Percentiles rank a stretch among this genome's conserved stretches.
Evolutionary conservation across 129 eudicot genomes (phyloP).

Genomic region (Chrysanthemum seticuspe): DNA sequence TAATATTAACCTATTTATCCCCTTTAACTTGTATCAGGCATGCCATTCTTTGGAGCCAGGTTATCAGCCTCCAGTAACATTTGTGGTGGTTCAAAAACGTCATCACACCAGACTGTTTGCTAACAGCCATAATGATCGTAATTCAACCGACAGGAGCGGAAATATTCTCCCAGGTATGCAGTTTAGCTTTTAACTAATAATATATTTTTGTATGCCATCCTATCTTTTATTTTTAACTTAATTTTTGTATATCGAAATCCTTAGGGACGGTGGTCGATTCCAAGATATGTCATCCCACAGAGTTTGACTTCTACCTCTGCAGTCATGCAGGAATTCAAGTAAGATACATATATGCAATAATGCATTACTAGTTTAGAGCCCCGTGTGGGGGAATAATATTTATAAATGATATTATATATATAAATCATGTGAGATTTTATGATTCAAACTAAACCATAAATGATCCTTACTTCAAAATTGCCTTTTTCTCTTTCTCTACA

Average conservation of each 20-base stretch:
- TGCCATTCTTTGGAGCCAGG: constrained; percentile 76
- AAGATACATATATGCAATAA: not conserved
- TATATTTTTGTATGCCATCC: not conserved
- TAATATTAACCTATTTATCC: not conserved
- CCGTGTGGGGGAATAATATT: too few species aligned
- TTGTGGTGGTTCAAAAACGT: constrained; percentile 94
- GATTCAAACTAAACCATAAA: too few species aligned
- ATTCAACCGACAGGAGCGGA: constrained; percentile 78
- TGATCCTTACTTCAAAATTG: too few species aligned
- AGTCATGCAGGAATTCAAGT: constrained; percentile 99
- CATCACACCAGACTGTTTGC: constrained; percentile 91
- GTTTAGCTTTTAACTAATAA: not conserved
- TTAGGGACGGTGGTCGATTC: constrained; percentile 92
- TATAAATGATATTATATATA: too few species aligned
- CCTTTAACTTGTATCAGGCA: constrained; percentile 45
- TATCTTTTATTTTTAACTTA: not conserved
- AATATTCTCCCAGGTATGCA: constrained; percentile 74
- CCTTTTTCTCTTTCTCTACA: too few species aligned
- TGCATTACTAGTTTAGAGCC: too few species aligned
- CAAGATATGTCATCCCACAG: constrained; percentile 94
- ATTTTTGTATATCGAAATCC: not conserved
- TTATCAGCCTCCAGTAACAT: constrained; percentile 93
- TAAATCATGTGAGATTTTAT: too few species aligned
- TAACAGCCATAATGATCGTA: constrained; percentile 63
- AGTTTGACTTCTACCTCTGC: constrained; percentile 87